Evolutionary conservation across 2,329 filamentous ascomycete species (phyloP), one percentile per base, ranked within the genome.

Genomic region (Ophiostoma angusticollis): DNA sequence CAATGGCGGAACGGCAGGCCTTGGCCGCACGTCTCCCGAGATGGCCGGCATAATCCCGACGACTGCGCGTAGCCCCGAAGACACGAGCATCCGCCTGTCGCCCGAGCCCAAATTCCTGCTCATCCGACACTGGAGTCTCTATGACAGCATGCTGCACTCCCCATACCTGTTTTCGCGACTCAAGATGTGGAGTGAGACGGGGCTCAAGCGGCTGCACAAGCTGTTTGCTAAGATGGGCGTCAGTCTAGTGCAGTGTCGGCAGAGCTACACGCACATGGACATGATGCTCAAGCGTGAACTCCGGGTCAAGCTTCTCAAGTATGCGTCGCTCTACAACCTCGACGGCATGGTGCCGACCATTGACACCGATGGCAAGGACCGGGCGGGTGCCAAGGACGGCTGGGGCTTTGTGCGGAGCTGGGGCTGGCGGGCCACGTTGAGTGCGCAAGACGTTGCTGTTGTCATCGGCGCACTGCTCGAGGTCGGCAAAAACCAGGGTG

Each of bases 391-490:
- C 33, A 89, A 89, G 54, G 86, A 94, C 56, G 87, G 86, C 9
- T 96, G 89, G 89, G 89, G 91, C 0, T 98, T 96, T 54, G 89
- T 96, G 14, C 74, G 87, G 42, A 93, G 85, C 55, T 98, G 91
- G 91, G 91, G 91, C 9, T 98, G 87, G 87, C 82, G 87, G 55
- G 89, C 87, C 1, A 95, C 89, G 35, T 67, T 96, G 19, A 93
- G 84, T 45, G 91, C 91, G 6, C 83, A 89, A 35, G 91, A 98
- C 55, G 85, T 95, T 0, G 85, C 84, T n/a, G 84, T 94, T 13
- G 78, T 96, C 22, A 73, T 96, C 16, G 86, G 86, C 37, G 86
- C 89, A 13, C 80, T 98, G 34, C 72, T 98, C 1, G 91, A 98
- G 62, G 86, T 96, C 21, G 89, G 91, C 21, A 83, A 72, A 53